Percentiles rank a stretch among this genome's conserved stretches.
Conservation (phyloP, 2,329 filamentous ascomycete genomes). For the Pseudogymnoascus sp. region DNA sequence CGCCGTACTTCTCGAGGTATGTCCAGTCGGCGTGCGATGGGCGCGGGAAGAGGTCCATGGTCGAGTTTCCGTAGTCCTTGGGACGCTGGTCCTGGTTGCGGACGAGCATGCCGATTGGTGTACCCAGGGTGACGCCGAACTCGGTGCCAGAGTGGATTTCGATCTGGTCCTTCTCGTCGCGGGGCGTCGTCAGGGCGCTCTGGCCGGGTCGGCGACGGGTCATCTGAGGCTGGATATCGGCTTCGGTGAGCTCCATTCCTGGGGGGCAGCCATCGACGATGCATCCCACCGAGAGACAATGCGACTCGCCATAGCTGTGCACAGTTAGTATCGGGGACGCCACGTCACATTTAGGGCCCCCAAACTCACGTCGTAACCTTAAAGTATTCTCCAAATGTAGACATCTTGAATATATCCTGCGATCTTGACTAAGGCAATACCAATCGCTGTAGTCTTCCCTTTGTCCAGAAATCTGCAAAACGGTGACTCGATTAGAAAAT, state of each 20-base stretch:
- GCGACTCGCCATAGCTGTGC: slow-evolving; percentile 66
- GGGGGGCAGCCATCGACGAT: slow-evolving; percentile 92
- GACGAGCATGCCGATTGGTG: slow-evolving; percentile 80
- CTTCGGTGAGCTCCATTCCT: slow-evolving; percentile 74
- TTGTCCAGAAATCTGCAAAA: slow-evolving; percentile 4
- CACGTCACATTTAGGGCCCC: slow-evolving; percentile 9
- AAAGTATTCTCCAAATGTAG: slow-evolving; percentile 78
- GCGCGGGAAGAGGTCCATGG: slow-evolving; percentile 85
- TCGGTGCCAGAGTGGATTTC: slow-evolving; percentile 91
- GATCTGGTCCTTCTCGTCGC: slow-evolving; percentile 85
- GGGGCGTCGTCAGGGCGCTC: slow-evolving; percentile 79
- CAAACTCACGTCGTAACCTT: slow-evolving; percentile 59
- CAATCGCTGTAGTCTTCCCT: slow-evolving; percentile 5
- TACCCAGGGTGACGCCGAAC: slow-evolving; percentile 80
- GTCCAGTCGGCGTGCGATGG: slow-evolving; percentile 95
- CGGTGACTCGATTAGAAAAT: slow-evolving; percentile 11
- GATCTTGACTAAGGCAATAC: neutral
- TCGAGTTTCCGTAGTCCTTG: slow-evolving; percentile 80
- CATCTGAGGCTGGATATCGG: slow-evolving; percentile 90
- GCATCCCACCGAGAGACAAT: slow-evolving; percentile 87
- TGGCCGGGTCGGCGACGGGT: slow-evolving; percentile 84
- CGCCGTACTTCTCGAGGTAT: slow-evolving; percentile 93
- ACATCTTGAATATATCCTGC: slow-evolving; percentile 45
- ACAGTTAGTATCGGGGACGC: neutral
- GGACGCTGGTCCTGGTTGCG: slow-evolving; percentile 89